A percentile compares a stretch with the other conserved stretches of the same genome.
phyloP scores from a whole-genome alignment of 2,329 filamentous ascomycete species.

The Davidsoniella eucalypti region DNA sequence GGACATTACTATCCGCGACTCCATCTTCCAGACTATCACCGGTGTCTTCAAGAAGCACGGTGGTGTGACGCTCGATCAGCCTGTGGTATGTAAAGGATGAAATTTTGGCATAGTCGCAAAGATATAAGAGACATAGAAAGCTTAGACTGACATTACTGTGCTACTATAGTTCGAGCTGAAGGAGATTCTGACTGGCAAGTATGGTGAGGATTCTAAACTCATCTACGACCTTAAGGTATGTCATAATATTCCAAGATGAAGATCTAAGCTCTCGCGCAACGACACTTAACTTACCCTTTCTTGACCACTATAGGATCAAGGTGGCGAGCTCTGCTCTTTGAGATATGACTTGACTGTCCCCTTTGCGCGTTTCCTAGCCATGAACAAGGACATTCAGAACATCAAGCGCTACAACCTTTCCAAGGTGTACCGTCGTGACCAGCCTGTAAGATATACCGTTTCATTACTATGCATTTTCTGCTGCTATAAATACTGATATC shows the following conservation, averaged over 20 bases:
- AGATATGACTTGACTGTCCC: constrained; percentile 81
- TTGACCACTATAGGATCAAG: constrained; percentile 53
- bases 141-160: neutral
- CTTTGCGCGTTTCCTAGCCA: constrained; percentile 82
- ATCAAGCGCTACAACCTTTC: constrained; percentile 94
- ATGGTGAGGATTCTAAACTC: constrained; percentile 82
- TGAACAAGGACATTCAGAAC: constrained; percentile 66
- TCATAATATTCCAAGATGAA: neutral
- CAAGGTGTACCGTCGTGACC: constrained; percentile 48
- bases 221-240: constrained; percentile 49
- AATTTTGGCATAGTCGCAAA: neutral
- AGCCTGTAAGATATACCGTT: constrained; percentile 18
- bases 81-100: constrained; percentile 27
- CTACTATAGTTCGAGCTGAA: constrained; percentile 51
- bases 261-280: neutral
- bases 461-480: too few species aligned
- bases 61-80: constrained; percentile 63
- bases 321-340: constrained; percentile 57
- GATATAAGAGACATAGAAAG: neutral
- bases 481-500: neutral
- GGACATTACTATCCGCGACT: constrained; percentile 66
- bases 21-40: constrained; percentile 61
- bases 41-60: constrained; percentile 73
- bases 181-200: constrained; percentile 77
- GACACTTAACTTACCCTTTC: neutral